phyloP scores from a whole-genome alignment of 2,329 filamentous ascomycete species.

The Knufia petricola region DNA sequence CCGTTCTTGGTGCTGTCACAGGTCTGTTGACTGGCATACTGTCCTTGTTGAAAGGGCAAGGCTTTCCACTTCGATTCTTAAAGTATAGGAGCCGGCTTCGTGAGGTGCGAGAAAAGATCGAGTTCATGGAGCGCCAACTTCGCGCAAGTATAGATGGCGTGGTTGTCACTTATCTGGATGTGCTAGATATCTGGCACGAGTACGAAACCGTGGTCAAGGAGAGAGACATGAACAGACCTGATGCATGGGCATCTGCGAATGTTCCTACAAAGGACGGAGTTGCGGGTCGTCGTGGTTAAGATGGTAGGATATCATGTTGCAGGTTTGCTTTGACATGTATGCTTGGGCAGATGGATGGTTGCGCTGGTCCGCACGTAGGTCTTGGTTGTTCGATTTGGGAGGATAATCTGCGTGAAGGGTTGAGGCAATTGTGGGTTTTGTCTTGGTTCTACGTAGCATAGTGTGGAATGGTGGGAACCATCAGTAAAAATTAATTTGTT shows the following conservation, averaged over 20 bases:
- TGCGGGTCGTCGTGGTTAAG: too few species aligned
- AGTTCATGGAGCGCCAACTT: constrained; percentile 4
- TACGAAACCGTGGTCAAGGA: constrained; percentile 4
- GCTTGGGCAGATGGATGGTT: too few species aligned
- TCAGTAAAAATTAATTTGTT: too few species aligned
- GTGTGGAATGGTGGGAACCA: too few species aligned
- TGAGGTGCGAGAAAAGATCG: constrained; percentile 4
- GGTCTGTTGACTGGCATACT: constrained; percentile 3
- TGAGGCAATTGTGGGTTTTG: too few species aligned
- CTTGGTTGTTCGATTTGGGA: too few species aligned
- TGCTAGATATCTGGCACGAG: constrained; percentile 4
- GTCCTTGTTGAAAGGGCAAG: constrained; percentile 4
- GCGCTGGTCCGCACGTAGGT: too few species aligned
- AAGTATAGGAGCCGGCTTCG: constrained; percentile 3
- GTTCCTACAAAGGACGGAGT: not conserved
- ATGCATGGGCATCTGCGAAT: not conserved
- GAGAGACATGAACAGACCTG: constrained; percentile 6
- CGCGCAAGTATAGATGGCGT: not conserved
- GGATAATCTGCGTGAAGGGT: too few species aligned
- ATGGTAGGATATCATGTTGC: too few species aligned
- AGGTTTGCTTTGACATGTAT: too few species aligned
- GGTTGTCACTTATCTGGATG: not conserved
- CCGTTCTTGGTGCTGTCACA: constrained; percentile 1
- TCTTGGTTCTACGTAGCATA: too few species aligned
- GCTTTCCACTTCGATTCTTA: constrained; percentile 2